Evolutionary conservation across 23 red algal species (phyloP).

Genomic region (Agarophyton chilense): DNA sequence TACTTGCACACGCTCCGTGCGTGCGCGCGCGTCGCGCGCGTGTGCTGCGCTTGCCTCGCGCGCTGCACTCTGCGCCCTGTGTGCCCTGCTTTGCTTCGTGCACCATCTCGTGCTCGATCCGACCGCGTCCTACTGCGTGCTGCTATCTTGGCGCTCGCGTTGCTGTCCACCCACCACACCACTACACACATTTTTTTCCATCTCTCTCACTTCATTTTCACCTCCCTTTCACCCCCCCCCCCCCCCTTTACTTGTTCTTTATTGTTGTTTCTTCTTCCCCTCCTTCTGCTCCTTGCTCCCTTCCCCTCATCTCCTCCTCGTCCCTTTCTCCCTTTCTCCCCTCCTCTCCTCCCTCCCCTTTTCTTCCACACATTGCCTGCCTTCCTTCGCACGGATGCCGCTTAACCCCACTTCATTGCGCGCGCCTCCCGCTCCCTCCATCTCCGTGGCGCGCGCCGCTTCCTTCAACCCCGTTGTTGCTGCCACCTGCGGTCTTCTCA

Average conservation of each 20-base stretch:
- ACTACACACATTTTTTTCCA: too few species aligned
- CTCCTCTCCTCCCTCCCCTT: background rate
- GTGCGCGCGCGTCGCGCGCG: too few species aligned
- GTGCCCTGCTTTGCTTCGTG: too few species aligned
- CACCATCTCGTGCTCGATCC: slow-evolving; percentile 45
- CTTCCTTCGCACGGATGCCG: slow-evolving; percentile 4
- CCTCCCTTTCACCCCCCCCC: background rate
- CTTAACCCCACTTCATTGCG: background rate
- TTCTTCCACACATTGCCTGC: too few species aligned
- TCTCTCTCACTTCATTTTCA: background rate
- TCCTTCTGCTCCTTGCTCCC: background rate
- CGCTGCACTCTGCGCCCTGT: background rate
- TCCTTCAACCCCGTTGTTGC: slow-evolving; percentile 25
- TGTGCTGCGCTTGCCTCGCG: background rate
- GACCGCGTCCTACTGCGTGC: background rate
- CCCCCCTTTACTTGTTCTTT: background rate
- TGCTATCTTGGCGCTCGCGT: background rate
- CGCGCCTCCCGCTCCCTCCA: slow-evolving; percentile 16
- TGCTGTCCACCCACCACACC: background rate
- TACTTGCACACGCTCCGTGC: background rate
- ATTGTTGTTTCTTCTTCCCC: background rate
- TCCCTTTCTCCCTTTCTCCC: background rate
- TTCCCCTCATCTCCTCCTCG: background rate
- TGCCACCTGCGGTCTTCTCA: slow-evolving; percentile 50
- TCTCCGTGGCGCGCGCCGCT: background rate